A percentile compares a stretch with the other conserved stretches of the same genome.
Conservation (phyloP, 2,329 filamentous ascomycete genomes). For the Apiospora malaysiana region DNA sequence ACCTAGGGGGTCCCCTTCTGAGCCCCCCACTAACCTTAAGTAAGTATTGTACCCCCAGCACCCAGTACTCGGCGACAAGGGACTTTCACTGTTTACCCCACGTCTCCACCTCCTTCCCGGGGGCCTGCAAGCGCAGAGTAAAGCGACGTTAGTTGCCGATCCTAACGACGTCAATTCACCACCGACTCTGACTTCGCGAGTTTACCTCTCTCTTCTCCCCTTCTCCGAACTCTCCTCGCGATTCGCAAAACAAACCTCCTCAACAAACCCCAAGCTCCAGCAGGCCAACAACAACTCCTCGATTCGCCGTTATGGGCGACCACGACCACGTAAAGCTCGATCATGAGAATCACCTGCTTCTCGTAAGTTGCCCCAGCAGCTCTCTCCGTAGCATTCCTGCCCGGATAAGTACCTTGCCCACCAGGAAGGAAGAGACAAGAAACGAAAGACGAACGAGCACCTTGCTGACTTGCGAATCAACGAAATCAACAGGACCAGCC, state of each 20-base stretch:
- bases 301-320: conserved; percentile 16
- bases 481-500: conserved; percentile 76
- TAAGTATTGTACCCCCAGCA: neutral
- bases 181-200: conserved; percentile 4
- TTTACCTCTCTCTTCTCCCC: neutral
- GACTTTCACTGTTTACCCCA: neutral
- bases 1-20: too few species aligned
- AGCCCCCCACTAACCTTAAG: neutral
- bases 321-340: conserved; percentile 65
- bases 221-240: conserved; percentile 8
- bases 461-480: neutral
- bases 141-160: conserved; percentile 3
- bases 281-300: neutral
- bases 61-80: neutral
- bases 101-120: neutral
- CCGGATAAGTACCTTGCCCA: conserved; percentile 15
- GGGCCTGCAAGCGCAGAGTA: neutral
- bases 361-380: conserved; percentile 54
- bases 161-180: conserved; percentile 15
- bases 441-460: too few species aligned
- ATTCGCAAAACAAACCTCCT: neutral
- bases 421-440: too few species aligned
- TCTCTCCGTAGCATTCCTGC: conserved; percentile 8
- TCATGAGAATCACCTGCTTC: conserved; percentile 76
- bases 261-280: neutral